Evolutionary conservation across 177 flowering plant genomes (phyloP), one percentile per base, ranked within the genome.

Genomic region (Vitis hybrid): DNA sequence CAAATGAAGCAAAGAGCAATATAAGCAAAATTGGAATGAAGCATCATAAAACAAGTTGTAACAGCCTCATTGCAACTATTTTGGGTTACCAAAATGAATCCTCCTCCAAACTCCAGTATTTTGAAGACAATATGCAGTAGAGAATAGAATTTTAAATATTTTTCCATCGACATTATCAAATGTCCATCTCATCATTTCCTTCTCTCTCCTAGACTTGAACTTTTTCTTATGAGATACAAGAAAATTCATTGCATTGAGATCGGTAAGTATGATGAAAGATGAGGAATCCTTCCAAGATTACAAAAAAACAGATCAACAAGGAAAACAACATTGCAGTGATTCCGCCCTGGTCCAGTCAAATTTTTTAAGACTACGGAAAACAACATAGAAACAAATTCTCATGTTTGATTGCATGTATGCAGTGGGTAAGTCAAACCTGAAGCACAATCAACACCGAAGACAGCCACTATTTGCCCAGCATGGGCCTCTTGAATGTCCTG

Each of bases 401-500:
- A 19, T 62, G 56, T 31, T 31, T 57, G 62, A 18, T 56, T 21
- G 69, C 50, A 56, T n/a, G 51, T 52, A 62, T 22, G 53, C 48
- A 61, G 51, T 10, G n/a, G 51, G 6, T 56, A 16, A 68, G 26
- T 10, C 15, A 50, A 50, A 91, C 99, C 99, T 82, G 99, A 91
- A 78, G 99, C 98, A 87, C 99, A 96, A 74, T 96, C 99, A 19
- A 96, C 94, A 66, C 99, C 99, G 82, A 96, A 96, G 21, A 96
- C 99, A 70, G 99, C 98, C 77, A 96, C 99, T 67, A 96, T 96
- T 84, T 93, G 97, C 76, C 99, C 99, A 75, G 98, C 99, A 83
- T 96, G 98, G 51, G 97, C 98, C 82, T 92, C 97, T 85, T 88
- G 99, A 74, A 96, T 96, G 74, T 96, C 99, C 99, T 93, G 78